Evolutionary conservation across 108 stramenopile species (phyloP).

Genomic region (Bacterosira constricta): DNA sequence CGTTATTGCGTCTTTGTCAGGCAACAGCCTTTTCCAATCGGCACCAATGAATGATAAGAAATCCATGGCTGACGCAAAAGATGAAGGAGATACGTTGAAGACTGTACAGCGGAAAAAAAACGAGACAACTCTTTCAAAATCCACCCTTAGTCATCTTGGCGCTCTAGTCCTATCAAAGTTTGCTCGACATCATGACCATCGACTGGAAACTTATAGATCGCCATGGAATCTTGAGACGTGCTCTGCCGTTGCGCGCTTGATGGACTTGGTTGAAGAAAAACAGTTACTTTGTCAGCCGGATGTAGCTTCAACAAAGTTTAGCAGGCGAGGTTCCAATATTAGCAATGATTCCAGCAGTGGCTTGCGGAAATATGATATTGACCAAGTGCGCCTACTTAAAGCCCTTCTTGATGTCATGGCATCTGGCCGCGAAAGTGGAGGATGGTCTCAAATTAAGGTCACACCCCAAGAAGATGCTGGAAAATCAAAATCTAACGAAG

Average conservation of each 20-base stretch:
- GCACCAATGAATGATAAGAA: not conserved
- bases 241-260: slow-evolving; percentile 69
- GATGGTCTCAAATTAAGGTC: slow-evolving; percentile 57
- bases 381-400: slow-evolving; percentile 73
- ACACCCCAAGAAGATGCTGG: slow-evolving; percentile 1
- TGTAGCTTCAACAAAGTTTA: no score
- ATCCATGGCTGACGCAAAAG: not conserved
- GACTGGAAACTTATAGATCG: slow-evolving; percentile 49
- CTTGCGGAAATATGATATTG: slow-evolving; percentile 50
- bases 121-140: slow-evolving; percentile 17
- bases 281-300: slow-evolving; percentile 50
- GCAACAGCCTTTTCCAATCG: slow-evolving; percentile 4
- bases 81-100: not conserved
- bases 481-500: not conserved
- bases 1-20: slow-evolving; percentile 50
- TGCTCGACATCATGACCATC: slow-evolving; percentile 60
- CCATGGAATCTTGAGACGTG: slow-evolving; percentile 71
- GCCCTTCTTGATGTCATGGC: slow-evolving; percentile 65
- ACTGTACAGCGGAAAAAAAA: not conserved
- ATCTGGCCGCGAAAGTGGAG: slow-evolving; percentile 81
- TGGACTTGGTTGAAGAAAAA: slow-evolving; percentile 83
- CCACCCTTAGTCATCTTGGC: slow-evolving; percentile 68
- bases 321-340: not conserved
- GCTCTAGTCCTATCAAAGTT: slow-evolving; percentile 71
- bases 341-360: not conserved